Conservation (phyloP, 768 basidiomycete genomes). For the Boletus tomentosulus region DNA sequence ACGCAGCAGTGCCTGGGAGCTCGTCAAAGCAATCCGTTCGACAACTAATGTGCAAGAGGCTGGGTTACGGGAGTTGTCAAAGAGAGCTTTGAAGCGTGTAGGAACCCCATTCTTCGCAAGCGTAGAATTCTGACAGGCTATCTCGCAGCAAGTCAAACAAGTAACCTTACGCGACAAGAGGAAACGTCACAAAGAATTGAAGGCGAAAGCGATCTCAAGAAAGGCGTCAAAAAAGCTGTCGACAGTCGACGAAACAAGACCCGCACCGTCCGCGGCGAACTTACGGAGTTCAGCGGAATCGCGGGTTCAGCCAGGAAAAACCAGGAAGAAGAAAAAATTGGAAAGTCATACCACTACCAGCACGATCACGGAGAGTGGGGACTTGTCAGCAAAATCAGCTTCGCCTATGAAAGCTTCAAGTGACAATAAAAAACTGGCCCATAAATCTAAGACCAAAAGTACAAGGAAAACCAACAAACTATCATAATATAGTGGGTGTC, state of each 20-base stretch:
- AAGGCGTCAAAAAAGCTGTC: conserved; percentile 10
- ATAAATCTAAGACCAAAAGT: conserved; percentile 1
- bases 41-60: background rate
- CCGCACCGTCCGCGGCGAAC: background rate
- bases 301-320: background rate
- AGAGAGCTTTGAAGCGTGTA: conserved; percentile 62
- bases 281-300: background rate
- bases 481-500: conserved; percentile 4
- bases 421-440: background rate
- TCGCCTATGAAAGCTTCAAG: background rate
- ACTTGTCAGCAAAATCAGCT: background rate
- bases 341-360: background rate
- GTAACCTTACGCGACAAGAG: conserved; percentile 45
- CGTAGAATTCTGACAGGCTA: background rate
- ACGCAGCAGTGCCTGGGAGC: conserved; percentile 45
- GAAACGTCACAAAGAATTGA: conserved; percentile 43
- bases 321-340: conserved; percentile 17
- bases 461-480: background rate
- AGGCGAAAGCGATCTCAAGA: conserved; percentile 40
- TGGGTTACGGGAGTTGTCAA: conserved; percentile 39
- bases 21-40: conserved; percentile 24
- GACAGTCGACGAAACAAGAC: background rate
- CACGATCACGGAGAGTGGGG: background rate
- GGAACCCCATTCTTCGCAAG: conserved; percentile 8
- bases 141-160: conserved; percentile 44